phyloP scores from a whole-genome alignment of 1,284 basidiomycete genomes.

The Trametes versicolor region DNA sequence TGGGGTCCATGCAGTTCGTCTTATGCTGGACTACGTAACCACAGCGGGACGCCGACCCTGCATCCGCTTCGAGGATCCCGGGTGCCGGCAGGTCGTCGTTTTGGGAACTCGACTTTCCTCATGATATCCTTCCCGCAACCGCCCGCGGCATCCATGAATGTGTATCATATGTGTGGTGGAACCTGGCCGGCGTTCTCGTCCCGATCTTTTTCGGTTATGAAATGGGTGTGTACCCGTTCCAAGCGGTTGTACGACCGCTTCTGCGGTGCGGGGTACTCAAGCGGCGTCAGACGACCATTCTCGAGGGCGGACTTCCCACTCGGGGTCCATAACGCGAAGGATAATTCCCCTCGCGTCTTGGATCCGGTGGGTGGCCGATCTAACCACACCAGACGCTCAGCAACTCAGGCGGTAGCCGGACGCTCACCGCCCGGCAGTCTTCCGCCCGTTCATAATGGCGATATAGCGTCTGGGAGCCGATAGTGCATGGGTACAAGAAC shows the following conservation, averaged over 20 bases:
- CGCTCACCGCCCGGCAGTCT: neutral
- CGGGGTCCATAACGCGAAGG: neutral
- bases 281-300: neutral
- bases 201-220: neutral
- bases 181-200: neutral
- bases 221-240: neutral
- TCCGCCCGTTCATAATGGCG: slow-evolving; percentile 1
- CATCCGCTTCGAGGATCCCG: neutral
- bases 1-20: slow-evolving; percentile 21
- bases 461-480: neutral
- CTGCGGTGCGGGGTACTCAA: neutral
- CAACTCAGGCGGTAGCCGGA: neutral
- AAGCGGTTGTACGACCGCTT: neutral
- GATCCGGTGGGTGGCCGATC: neutral
- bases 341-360: neutral
- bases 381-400: neutral
- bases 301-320: neutral
- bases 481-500: neutral
- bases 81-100: neutral
- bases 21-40: slow-evolving; percentile 5
- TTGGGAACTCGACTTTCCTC: neutral
- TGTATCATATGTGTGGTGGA: neutral
- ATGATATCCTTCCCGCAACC: neutral
- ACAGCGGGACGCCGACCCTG: neutral
- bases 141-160: neutral